These are phyloP conservation scores for Acacia concinna DNA, from an alignment of 331 rosid species.

Conservation along the genomic window DNA sequence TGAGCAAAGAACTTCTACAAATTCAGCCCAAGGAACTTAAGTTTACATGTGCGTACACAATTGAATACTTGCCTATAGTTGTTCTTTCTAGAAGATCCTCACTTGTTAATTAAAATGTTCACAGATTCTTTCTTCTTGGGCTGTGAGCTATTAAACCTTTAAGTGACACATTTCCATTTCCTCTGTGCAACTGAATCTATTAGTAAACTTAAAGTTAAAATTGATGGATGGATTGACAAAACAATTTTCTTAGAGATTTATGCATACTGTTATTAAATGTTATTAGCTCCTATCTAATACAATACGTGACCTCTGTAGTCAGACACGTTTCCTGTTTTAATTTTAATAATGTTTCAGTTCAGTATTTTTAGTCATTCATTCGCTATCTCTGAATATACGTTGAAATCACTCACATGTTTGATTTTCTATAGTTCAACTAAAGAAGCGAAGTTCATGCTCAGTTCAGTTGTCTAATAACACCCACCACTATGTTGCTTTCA, in stretches of 20 bases:
- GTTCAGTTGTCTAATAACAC: conserved; percentile 66
- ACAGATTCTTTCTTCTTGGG: not conserved
- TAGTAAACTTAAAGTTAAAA: not conserved
- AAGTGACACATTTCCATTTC: not conserved
- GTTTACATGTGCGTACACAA: conserved; percentile 49
- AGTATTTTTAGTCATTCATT: not conserved
- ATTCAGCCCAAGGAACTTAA: conserved; percentile 59
- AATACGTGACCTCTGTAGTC: not conserved
- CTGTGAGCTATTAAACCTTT: not conserved
- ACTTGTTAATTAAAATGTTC: not conserved
- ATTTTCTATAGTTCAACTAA: conserved; percentile 62
- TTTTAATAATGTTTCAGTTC: not conserved
- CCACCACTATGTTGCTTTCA: conserved; percentile 60
- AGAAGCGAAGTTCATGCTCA: conserved; percentile 81
- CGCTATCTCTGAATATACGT: not conserved
- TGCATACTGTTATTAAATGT: not conserved
- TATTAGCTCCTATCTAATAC: not conserved
- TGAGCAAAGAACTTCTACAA: conserved; percentile 54
- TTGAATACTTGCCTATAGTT: not conserved
- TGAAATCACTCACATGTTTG: conserved; percentile 6
- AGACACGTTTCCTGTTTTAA: not conserved
- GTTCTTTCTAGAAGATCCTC: not conserved
- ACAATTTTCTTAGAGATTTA: not conserved
- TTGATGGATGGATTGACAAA: not conserved
- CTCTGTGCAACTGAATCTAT: not conserved